Conservation (phyloP, 2,329 filamentous ascomycete species). For the Aschersonia sp. region DNA sequence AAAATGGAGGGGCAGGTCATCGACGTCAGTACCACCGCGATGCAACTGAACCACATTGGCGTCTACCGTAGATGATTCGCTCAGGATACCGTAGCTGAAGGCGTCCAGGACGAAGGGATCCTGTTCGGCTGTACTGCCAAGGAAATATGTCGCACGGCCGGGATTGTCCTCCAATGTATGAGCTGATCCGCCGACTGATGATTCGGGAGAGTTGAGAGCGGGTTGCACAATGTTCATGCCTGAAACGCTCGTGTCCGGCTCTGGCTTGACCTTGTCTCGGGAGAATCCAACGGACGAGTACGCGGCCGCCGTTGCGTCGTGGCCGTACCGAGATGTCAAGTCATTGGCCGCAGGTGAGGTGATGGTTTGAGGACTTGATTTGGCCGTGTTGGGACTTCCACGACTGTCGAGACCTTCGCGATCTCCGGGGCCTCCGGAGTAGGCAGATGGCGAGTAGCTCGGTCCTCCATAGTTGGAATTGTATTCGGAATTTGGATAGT, state of each 20-base stretch:
- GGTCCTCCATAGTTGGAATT: neutral
- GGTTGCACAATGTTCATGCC: conserved; percentile 5
- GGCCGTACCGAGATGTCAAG: neutral
- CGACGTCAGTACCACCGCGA: conserved; percentile 16
- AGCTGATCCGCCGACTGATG: conserved; percentile 4
- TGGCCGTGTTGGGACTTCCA: conserved; percentile 2
- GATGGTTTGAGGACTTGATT: conserved; percentile 2
- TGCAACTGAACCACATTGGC: conserved; percentile 28
- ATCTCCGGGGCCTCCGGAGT: neutral
- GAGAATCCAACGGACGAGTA: conserved; percentile 1
- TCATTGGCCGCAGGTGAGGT: conserved; percentile 2
- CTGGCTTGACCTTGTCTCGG: conserved; percentile 1
- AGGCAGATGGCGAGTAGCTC: neutral
- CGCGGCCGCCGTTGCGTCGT: neutral
- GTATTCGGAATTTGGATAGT: neutral
- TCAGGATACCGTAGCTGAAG: conserved; percentile 30
- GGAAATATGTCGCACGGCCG: conserved; percentile 26
- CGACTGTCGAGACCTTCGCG: neutral
- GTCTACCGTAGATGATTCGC: conserved; percentile 27
- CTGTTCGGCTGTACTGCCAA: conserved; percentile 30
- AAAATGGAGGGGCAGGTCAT: conserved; percentile 29
- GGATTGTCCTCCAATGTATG: conserved; percentile 26
- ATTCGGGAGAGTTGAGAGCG: conserved; percentile 4
- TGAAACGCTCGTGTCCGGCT: conserved; percentile 1
- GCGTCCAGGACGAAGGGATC: conserved; percentile 30